Evolutionary conservation across 169 alveolate species (phyloP).

Genomic region (Plasmodium vivax): DNA sequence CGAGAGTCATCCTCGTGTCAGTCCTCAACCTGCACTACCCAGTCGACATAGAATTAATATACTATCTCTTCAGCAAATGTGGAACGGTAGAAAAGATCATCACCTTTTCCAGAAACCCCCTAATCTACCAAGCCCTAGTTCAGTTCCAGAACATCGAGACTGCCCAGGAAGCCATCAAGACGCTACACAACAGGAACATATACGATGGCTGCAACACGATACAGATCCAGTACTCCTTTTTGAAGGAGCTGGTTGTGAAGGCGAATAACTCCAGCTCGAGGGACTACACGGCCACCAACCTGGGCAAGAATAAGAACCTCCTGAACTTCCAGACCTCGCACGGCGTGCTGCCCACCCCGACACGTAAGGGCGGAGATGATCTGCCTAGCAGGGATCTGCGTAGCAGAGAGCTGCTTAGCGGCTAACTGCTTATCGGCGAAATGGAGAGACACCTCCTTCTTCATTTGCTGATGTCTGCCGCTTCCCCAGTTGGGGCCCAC

Average conservation of each 20-base stretch:
- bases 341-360: conserved; percentile 64
- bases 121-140: conserved; percentile 79
- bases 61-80: conserved; percentile 78
- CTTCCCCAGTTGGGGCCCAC: not conserved
- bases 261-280: conserved; percentile 75
- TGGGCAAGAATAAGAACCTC: conserved; percentile 3
- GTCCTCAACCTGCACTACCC: conserved; percentile 79
- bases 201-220: conserved; percentile 83
- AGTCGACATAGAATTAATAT: conserved; percentile 82
- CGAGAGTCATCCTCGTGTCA: conserved; percentile 78
- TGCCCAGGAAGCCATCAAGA: conserved; percentile 79
- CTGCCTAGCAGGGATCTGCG: not conserved
- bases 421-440: not conserved
- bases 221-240: conserved; percentile 77
- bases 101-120: conserved; percentile 77
- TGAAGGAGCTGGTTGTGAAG: conserved; percentile 78
- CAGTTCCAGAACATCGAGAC: conserved; percentile 74
- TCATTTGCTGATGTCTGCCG: not conserved
- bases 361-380: conserved; percentile 14
- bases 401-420: not conserved
- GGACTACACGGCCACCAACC: conserved; percentile 77
- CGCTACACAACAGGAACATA: conserved; percentile 77
- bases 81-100: conserved; percentile 80
- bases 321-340: conserved; percentile 19
- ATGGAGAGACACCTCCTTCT: not conserved